Conservation (phyloP, 2,329 filamentous ascomycete genomes). For the Trichoderma gracile region DNA sequence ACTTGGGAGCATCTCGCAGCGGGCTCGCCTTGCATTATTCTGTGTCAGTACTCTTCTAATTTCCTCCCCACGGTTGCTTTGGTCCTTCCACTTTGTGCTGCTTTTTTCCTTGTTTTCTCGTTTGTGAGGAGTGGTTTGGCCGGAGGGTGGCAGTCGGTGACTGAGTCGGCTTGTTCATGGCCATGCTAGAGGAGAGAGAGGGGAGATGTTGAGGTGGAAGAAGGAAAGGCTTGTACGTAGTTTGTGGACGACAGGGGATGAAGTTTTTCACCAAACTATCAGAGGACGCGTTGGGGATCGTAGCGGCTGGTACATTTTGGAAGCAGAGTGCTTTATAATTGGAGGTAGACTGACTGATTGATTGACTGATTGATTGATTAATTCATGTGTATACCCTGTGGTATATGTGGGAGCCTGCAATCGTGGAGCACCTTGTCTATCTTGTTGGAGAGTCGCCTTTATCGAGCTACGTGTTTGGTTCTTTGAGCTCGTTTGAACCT, state of each 20-base stretch:
- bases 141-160: not conserved
- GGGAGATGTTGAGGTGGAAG: not conserved
- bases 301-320: conserved; percentile 20
- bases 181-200: not conserved
- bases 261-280: conserved; percentile 33
- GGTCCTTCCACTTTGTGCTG: not conserved
- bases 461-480: no score
- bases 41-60: not conserved
- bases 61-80: not conserved
- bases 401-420: no score
- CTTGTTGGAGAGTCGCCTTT: no score
- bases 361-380: no score
- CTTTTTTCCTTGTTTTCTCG: not conserved
- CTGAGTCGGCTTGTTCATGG: not conserved
- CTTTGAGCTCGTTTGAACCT: no score
- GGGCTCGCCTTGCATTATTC: conserved; percentile 1
- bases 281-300: conserved; percentile 10
- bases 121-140: not conserved
- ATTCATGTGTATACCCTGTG: no score
- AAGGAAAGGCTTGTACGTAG: conserved; percentile 9
- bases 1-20: not conserved
- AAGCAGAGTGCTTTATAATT: conserved; percentile 31
- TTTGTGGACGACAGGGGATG: not conserved
- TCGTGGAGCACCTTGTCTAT: no score
- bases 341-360: conserved; percentile 9